These are phyloP conservation scores for Aspergillus udagawae DNA, from an alignment of 2,329 filamentous ascomycete genomes.

Conservation along the genomic window DNA sequence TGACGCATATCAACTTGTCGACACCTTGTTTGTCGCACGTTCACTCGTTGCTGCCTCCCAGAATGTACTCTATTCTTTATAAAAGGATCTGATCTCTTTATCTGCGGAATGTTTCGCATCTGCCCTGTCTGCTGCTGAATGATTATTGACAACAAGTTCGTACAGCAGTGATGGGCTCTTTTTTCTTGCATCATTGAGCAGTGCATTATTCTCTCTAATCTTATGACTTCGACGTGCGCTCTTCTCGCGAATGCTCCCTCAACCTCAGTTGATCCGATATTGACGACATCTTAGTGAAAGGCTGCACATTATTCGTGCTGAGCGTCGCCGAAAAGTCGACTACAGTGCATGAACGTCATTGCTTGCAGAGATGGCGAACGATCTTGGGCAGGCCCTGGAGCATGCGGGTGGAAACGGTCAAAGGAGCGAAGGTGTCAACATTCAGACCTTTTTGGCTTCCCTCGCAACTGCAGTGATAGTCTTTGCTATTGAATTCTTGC, in stretches of 20 bases:
- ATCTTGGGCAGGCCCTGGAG: constrained; percentile 33
- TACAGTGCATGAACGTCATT: constrained; percentile 4
- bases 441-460: constrained; percentile 60
- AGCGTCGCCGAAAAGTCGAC: not conserved
- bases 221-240: not conserved
- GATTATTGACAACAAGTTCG: not conserved
- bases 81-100: constrained; percentile 4
- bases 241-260: not conserved
- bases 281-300: not conserved
- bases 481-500: constrained; percentile 59
- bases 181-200: not conserved
- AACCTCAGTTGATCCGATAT: not conserved
- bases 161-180: not conserved
- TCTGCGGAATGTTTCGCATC: not conserved
- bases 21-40: constrained; percentile 7
- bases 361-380: constrained; percentile 19
- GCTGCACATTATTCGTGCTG: not conserved
- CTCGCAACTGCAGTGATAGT: constrained; percentile 59
- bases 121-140: not conserved
- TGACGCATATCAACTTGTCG: not conserved
- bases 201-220: not conserved
- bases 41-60: not conserved
- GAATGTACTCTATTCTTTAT: not conserved
- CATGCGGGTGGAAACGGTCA: constrained; percentile 34
- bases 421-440: constrained; percentile 32